Base-by-base conservation (phyloP, 176 grass and related monocot species). In the Musa acuminata region DNA sequence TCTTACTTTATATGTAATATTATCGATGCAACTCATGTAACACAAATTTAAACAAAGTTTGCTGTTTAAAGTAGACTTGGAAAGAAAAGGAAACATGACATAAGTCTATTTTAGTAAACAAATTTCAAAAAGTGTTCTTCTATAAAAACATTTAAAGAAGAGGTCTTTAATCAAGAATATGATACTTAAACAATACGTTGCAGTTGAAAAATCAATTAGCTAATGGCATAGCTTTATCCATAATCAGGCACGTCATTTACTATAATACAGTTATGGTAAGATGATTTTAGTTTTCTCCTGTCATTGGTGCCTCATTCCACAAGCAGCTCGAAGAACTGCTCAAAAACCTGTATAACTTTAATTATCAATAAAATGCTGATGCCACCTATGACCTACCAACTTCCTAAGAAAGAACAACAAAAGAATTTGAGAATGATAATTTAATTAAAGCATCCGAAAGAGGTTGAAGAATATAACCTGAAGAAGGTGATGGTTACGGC, bases 401-500 rank as follows among this genome's bases (percentile, higher is more conserved):
- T 17, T 60, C n/a, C 1, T 60, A n/a, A 19, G 57, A 60, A 60
- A 9, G 14, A 60, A 60, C 16, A 60, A 43, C 35, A 43, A 43
- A 43, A 8, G 8, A 60, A 8, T 13, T 67, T 29, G 9, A 20
- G 8, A 10, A 75, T n/a, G 12, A 60, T 59, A n/a, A 21, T 35
- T 35, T 26, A 48, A 7, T 43, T 59, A 16, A 19, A 58, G 59
- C 25, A 67, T 29, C 14, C 1, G 8, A 16, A 16, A 71, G 11
- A 21, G 54, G 12, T 13, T 4, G 11, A 9, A 73, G 20, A 35
- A 49, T 26, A 29, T 26, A 53, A 87, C 92, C 86, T 96, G 89
- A 29, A 93, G 85, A 77, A 93, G 85, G 26, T 97, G 90, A 51
- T 97, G 90, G 8, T 97, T 97, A 16, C 85, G 85, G 71, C 85